Evolutionary conservation across 164 flowering plant genomes (phyloP), one percentile per base, ranked within the genome.

Genomic region (Litsea cubeba): DNA sequence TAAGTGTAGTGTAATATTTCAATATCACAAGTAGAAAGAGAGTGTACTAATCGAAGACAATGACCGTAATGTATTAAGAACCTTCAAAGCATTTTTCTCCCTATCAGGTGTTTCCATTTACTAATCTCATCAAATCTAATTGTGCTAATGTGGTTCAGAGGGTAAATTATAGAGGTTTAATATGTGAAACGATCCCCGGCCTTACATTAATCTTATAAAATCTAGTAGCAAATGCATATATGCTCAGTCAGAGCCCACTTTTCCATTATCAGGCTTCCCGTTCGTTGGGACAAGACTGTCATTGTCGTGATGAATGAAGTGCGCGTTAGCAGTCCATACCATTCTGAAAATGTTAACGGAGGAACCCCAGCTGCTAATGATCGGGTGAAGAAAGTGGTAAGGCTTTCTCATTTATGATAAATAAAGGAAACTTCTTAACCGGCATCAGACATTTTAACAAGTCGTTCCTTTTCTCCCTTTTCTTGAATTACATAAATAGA

Each of bases 361-460:
- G 99, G 99, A 78, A 91, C 95, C 72, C 81, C 92, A 66, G 94
- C 98, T 81, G 99, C 98, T 75, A 94, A 92, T 72, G 97, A 92
- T 11, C 89, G 97, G 65, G 98, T 94, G 75, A 90, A 84, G 83
- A 92, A 92, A 92, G 97, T 94, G 91, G 98, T 94, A 84, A 80
- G 87, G 32, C 35, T 62, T 63, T 40, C 25, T 40, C 28, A 67
- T 28, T 25, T 12, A 66, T 12, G 3, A 23, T 20, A 24, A 72
- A 3, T 35, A 6, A 51, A n/a, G n/a, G 12, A 11, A 51, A 7
- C 17, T 70, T 14, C 63, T 32, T 3, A 40, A 49, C 46, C 3
- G 1, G 12, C 71, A 17, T 18, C 10, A 35, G 14, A 64, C 54
- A 20, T 50, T 26, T 10, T 6, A 30, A 14, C 5, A 26, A 3